These are phyloP conservation scores for Ceratocystiopsis minuta DNA, from an alignment of 2,329 filamentous ascomycete species.

Conservation along the genomic window DNA sequence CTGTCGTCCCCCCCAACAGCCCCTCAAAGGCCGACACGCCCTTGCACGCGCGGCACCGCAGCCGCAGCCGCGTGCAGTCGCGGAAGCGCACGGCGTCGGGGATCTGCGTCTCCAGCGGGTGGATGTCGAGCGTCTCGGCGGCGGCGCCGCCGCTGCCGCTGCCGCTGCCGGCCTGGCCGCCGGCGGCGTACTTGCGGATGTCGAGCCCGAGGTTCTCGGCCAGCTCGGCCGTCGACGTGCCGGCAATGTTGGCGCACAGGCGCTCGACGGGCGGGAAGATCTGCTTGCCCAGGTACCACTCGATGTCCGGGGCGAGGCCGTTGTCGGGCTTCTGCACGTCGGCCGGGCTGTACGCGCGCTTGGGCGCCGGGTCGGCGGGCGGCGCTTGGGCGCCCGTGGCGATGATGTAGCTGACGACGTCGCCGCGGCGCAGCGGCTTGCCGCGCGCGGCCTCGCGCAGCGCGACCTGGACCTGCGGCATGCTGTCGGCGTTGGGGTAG, in stretches of 20 bases:
- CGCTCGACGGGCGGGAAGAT: constrained; percentile 96
- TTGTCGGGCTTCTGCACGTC: constrained; percentile 67
- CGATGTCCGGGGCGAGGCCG: constrained; percentile 70
- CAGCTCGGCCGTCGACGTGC: constrained; percentile 76
- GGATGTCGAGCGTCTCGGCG: constrained; percentile 47
- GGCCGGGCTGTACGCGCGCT: constrained; percentile 73
- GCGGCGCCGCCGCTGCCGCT: constrained; percentile 29
- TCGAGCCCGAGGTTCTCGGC: constrained; percentile 91
- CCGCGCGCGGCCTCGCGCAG: constrained; percentile 73
- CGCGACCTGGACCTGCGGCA: constrained; percentile 95
- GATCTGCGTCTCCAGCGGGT: constrained; percentile 85
- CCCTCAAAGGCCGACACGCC: constrained; percentile 58
- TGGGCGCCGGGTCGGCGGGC: constrained; percentile 51
- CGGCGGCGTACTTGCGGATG: constrained; percentile 57
- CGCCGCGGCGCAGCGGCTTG: constrained; percentile 76
- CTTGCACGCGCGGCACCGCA: constrained; percentile 73
- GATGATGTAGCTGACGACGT: constrained; percentile 92
- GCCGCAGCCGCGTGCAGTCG: constrained; percentile 54
- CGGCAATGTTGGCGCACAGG: constrained; percentile 86
- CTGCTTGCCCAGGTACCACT: constrained; percentile 96
- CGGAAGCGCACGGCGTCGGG: constrained; percentile 81
- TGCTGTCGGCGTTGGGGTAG: constrained; percentile 83
- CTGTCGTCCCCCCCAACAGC: constrained; percentile 24
- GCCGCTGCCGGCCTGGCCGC: constrained; percentile 30
- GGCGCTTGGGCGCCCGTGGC: constrained; percentile 36